Evolutionary conservation across 2,329 filamentous ascomycete genomes (phyloP).

Genomic region (Sclerotinia glacialis): DNA sequence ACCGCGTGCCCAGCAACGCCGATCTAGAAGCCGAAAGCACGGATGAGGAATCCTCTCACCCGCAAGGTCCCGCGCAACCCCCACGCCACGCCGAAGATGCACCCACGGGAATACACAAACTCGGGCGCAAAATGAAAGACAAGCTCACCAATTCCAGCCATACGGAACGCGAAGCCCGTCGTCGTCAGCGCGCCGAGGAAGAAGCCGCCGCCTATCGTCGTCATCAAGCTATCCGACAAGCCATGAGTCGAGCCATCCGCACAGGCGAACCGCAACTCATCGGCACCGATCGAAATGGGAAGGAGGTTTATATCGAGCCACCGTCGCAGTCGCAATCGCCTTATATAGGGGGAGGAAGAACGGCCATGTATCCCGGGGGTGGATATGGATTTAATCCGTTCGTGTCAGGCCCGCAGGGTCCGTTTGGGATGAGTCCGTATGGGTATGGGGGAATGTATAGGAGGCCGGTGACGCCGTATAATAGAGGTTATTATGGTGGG

Average conservation of each 20-base stretch:
- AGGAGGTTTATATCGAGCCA: constrained; percentile 58
- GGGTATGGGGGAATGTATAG: constrained; percentile 46
- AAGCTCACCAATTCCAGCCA: constrained; percentile 57
- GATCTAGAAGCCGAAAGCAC: constrained; percentile 48
- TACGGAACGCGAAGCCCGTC: constrained; percentile 49
- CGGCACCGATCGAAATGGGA: constrained; percentile 52
- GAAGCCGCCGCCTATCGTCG: constrained; percentile 49
- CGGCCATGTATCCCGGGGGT: constrained; percentile 25
- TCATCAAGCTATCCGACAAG: constrained; percentile 50
- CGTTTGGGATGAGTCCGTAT: constrained; percentile 41
- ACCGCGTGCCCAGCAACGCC: constrained; percentile 39
- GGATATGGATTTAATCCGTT: constrained; percentile 48
- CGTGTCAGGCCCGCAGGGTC: constrained; percentile 36
- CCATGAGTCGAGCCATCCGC: constrained; percentile 50
- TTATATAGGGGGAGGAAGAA: neutral
- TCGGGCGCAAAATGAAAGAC: constrained; percentile 59
- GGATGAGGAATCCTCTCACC: constrained; percentile 42
- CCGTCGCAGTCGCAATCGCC: constrained; percentile 36
- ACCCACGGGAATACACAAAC: constrained; percentile 41
- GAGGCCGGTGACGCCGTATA: constrained; percentile 49
- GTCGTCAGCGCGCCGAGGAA: constrained; percentile 47
- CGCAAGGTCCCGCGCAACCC: constrained; percentile 32
- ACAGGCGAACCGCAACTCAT: constrained; percentile 56
- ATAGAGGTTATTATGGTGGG: constrained; percentile 43
- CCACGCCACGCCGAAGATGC: constrained; percentile 30